Conservation (phyloP, 345 rosid genomes). For the Sisymbrium altissimum region DNA sequence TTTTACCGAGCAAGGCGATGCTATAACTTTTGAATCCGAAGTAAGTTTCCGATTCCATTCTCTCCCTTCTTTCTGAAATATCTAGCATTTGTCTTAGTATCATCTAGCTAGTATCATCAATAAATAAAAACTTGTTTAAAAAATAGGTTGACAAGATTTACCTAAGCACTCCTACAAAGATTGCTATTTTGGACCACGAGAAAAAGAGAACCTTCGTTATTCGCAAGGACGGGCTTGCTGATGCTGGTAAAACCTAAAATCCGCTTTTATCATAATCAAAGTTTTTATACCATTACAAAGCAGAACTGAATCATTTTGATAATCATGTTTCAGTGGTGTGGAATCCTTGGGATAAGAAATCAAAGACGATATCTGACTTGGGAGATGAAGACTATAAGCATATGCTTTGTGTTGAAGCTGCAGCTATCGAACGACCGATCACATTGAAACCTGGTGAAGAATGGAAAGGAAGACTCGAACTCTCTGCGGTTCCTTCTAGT, state of each 20-base stretch:
- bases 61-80: background rate
- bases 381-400: slow-evolving; percentile 94
- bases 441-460: slow-evolving; percentile 92
- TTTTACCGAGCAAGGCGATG: slow-evolving; percentile 93
- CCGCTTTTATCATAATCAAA: background rate
- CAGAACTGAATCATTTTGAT: background rate
- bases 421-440: slow-evolving; percentile 74
- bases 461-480: slow-evolving; percentile 91
- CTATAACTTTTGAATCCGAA: slow-evolving; percentile 89
- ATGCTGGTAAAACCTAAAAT: slow-evolving; percentile 63
- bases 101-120: no score
- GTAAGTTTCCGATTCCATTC: slow-evolving; percentile 39
- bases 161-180: slow-evolving; percentile 85
- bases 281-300: background rate
- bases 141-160: slow-evolving; percentile 73
- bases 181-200: slow-evolving; percentile 91
- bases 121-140: slow-evolving; percentile 23
- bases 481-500: slow-evolving; percentile 88
- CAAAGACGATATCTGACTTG: slow-evolving; percentile 80
- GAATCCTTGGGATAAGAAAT: slow-evolving; percentile 98
- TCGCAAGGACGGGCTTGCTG: slow-evolving; percentile 95
- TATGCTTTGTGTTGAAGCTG: slow-evolving; percentile 96
- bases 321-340: slow-evolving; percentile 64
- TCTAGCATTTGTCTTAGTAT: background rate
- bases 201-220: slow-evolving; percentile 91